Evolutionary conservation across 192 early-diverging fungal species (phyloP), one percentile per base, ranked within the genome.

Genomic region (Thamnidium elegans): DNA sequence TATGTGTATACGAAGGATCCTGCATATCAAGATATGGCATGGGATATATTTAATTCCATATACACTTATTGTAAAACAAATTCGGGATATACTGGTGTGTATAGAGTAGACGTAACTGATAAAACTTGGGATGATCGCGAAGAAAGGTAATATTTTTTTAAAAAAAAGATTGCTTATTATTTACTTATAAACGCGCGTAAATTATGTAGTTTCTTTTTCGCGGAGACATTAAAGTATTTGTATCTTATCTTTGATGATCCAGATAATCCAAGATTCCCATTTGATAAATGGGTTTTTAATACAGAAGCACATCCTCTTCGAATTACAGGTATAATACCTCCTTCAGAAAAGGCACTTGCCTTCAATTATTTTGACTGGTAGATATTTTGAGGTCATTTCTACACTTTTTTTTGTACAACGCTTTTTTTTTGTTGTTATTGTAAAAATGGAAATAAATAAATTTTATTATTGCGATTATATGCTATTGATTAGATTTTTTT

Each of bases 161-260:
- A 20, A 45, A 13, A 1, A 32, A 26, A 46, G 21, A 43, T 0
- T 15, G 14, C 30, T 48, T n/a, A n/a, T 21, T 48, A 48, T 7
- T 19, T 10, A 45, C 1, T 14, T 14, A 26, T n/a, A 46, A 15
- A 14, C 26, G 26, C 26, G 26, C 26, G 26, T 26, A 26, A 26
- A 26, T 26, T 50, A 20, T 34, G 0, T 39, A 88, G 88, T 43
- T 98, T 94, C 76, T 95, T 98, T 68, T 72, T 96, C 62, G 94
- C 95, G 0, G 96, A 98, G 71, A 96, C 95, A 0, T 84, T 98
- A 63, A 98, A 98, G 77, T 98, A 98, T 71, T 79, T 94, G 23
- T 98, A 92, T 71, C 64, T 98, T 68, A 79, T 97, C 52, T 97
- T 94, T 70, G 83, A 86, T 15, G 73, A 80, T 31, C 55, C 79